Percentiles rank a stretch among this genome's conserved stretches.
These are phyloP conservation scores for Neohortaea acidophila DNA, from an alignment of 495 filamentous ascomycete genomes.

Conservation along the genomic window DNA sequence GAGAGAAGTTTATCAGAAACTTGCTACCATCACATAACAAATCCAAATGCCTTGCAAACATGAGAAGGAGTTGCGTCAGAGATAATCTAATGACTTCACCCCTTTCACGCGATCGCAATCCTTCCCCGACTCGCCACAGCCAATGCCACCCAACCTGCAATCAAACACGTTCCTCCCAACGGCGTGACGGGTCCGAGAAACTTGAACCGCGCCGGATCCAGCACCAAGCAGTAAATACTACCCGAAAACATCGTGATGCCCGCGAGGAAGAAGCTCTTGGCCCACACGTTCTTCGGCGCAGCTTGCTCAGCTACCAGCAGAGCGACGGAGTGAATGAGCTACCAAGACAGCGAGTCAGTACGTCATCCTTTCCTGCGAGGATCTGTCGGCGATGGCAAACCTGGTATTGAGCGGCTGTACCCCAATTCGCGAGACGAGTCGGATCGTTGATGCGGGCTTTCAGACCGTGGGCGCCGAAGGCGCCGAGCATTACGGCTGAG, in stretches of 20 bases:
- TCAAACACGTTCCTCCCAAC: constrained; percentile 42
- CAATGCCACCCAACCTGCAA: constrained; percentile 39
- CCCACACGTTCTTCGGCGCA: constrained; percentile 32
- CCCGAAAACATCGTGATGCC: constrained; percentile 43
- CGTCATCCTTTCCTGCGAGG: no score
- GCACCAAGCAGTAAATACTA: constrained; percentile 41
- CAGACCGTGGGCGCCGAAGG: constrained; percentile 50
- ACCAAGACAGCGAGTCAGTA: no score
- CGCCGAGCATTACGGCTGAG: constrained; percentile 41
- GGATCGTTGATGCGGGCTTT: constrained; percentile 42
- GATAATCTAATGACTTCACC: no score
- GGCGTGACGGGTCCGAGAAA: constrained; percentile 44
- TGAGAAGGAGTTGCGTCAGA: no score
- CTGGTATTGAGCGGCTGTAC: constrained; percentile 48
- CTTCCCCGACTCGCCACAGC: constrained; percentile 7
- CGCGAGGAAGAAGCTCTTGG: constrained; percentile 27
- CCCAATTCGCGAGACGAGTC: constrained; percentile 36
- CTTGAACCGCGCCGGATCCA: constrained; percentile 40
- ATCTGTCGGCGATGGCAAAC: no score
- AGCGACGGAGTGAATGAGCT: constrained; percentile 44
- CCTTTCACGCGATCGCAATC: no score
- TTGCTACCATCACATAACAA: no score
- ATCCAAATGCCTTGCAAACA: no score
- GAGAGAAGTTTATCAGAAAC: no score
- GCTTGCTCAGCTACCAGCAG: constrained; percentile 37